These are phyloP conservation scores for Lactarius evosmus DNA, from an alignment of 768 basidiomycete genomes.

Conservation along the genomic window DNA sequence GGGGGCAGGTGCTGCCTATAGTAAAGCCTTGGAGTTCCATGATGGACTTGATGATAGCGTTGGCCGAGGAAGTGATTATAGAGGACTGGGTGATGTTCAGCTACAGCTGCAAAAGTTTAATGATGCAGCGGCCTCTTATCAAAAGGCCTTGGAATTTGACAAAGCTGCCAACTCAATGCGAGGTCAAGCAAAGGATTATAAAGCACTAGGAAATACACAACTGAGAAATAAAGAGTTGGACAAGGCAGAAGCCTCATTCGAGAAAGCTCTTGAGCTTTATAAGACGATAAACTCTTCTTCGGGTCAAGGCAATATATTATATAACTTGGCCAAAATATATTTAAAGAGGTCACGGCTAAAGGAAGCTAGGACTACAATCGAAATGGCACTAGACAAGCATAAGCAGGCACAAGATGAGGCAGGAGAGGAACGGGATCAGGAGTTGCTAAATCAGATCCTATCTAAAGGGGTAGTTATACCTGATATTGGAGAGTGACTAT, in stretches of 20 bases:
- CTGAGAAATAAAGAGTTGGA: neutral
- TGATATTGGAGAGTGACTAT: neutral
- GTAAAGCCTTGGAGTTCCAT: conserved; percentile 1
- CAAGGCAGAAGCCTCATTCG: neutral
- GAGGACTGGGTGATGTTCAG: conserved; percentile 1
- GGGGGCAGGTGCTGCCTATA: neutral
- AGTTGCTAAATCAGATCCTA: neutral
- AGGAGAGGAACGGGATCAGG: neutral
- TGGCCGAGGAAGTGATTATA: conserved; percentile 6
- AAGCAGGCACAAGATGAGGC: neutral
- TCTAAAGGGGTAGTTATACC: neutral
- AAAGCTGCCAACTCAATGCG: neutral
- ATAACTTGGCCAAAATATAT: neutral
- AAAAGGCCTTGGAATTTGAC: neutral
- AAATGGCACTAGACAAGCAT: neutral
- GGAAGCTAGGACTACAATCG: neutral
- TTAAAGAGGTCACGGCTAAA: neutral
- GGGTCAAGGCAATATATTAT: neutral
- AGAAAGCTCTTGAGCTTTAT: neutral
- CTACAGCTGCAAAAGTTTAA: neutral
- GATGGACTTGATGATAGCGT: neutral
- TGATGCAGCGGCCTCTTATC: neutral
- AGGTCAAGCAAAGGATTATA: neutral
- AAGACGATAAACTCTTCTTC: neutral
- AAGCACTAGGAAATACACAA: neutral